Evolutionary conservation across 108 stramenopile genomes (phyloP), one percentile per base, ranked within the genome.

Genomic region (Pinguiococcus pyrenoidosus): DNA sequence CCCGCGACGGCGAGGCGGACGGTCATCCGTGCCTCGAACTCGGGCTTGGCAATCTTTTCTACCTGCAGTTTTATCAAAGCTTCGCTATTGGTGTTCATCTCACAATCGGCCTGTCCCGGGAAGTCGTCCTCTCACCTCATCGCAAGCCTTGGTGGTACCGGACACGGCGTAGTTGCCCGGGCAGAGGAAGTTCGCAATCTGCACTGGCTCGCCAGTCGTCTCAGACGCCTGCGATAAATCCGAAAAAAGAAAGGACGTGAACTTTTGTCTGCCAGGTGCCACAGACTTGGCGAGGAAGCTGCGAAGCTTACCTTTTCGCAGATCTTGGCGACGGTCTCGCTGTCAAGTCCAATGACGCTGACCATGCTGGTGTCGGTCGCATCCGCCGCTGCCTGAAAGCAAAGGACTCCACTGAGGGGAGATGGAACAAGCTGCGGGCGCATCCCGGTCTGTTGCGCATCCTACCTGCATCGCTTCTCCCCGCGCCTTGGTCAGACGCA

Each of bases 1-100:
- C 93, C 93, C 16, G 93, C 93, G 25, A 95, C 93, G 35, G 90
- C 87, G 14, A 95, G 72, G 51, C 83, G 85, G 34, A 95, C 93
- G 9, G 89, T 89, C 93, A 95, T 95, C 22, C 93, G 76, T 18
- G 89, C 89, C 68, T 83, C 83, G 60, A 95, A 95, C 38, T 88
- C 87, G 7, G 89, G 89, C 78, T 93, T 93, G 59, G 93, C 93
- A 39, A 95, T 72, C 55, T 86, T 83, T 21, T 74, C 73, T 22
- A 84, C 72, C 29, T 59, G 29, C n/a, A n/a, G n/a, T n/a, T n/a
- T n/a, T n/a, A n/a, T n/a, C n/a, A n/a, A n/a, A n/a, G n/a, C n/a
- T n/a, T n/a, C n/a, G n/a, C n/a, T n/a, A n/a, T n/a, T n/a, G n/a
- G n/a, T n/a, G n/a, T n/a, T n/a, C n/a, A 12, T 35, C 34, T 13